Percentiles rank a stretch among this genome's conserved stretches.
Evolutionary conservation across 2,329 filamentous ascomycete species (phyloP).

Genomic region (Madurella mycetomatis): DNA sequence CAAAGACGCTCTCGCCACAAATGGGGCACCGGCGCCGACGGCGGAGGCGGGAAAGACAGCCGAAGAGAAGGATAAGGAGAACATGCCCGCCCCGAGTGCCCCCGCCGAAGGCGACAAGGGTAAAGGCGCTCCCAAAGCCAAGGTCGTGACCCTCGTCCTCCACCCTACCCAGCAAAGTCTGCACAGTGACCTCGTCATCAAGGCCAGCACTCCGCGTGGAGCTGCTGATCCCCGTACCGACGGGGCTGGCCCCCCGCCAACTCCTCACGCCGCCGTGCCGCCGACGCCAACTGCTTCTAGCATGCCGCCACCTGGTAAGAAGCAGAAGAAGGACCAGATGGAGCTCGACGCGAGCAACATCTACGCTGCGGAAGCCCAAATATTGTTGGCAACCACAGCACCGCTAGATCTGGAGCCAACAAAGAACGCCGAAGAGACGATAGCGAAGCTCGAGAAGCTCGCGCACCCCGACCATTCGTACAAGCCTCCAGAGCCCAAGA

Average conservation of each 20-base stretch:
- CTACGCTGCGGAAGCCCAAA: slow-evolving; percentile 68
- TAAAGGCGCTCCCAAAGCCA: slow-evolving; percentile 53
- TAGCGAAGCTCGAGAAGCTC: slow-evolving; percentile 65
- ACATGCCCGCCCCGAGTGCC: slow-evolving; percentile 49
- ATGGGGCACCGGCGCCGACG: slow-evolving; percentile 24
- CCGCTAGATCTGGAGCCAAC: slow-evolving; percentile 76
- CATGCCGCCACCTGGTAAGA: slow-evolving; percentile 60
- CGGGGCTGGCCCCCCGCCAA: slow-evolving; percentile 60
- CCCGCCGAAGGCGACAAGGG: slow-evolving; percentile 42
- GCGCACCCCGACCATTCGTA: slow-evolving; percentile 74
- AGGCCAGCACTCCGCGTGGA: slow-evolving; percentile 64
- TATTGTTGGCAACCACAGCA: slow-evolving; percentile 68
- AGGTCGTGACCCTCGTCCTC: slow-evolving; percentile 72
- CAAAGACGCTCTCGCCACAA: slow-evolving; percentile 39
- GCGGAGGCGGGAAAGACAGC: slow-evolving; percentile 34
- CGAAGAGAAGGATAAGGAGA: slow-evolving; percentile 53
- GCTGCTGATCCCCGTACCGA: slow-evolving; percentile 33
- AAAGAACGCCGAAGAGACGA: slow-evolving; percentile 62
- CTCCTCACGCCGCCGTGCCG: slow-evolving; percentile 56
- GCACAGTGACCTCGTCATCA: slow-evolving; percentile 70
- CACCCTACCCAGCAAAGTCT: slow-evolving; percentile 76
- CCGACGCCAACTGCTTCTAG: slow-evolving; percentile 57
- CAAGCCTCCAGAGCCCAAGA: slow-evolving; percentile 76
- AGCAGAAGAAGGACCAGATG: slow-evolving; percentile 65
- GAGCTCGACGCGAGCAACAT: slow-evolving; percentile 72